Evolutionary conservation across 1,284 basidiomycete species (phyloP).

Genomic region (Ceratobasidium sp.): DNA sequence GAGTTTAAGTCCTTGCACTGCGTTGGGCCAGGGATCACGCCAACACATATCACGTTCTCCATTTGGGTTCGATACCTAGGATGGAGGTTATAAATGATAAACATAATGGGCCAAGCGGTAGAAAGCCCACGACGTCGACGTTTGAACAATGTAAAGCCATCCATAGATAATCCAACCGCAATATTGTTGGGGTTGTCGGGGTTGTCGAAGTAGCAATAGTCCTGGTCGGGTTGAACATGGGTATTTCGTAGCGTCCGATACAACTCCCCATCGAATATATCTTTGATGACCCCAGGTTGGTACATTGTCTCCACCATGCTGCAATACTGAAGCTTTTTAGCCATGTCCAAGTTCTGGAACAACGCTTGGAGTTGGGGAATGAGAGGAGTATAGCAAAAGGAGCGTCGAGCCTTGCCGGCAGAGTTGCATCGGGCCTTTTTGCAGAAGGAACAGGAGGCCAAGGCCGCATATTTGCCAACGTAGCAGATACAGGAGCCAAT

Average conservation of each 20-base stretch:
- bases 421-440: constrained; percentile 16
- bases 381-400: constrained; percentile 43
- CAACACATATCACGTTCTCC: constrained; percentile 18
- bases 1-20: constrained; percentile 16
- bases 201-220: constrained; percentile 50
- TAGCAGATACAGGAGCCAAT: constrained; percentile 44
- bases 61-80: constrained; percentile 5
- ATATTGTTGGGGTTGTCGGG: not conserved
- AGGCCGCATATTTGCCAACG: constrained; percentile 33
- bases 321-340: constrained; percentile 48
- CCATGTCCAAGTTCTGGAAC: constrained; percentile 41
- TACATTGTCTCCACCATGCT: constrained; percentile 43
- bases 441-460: constrained; percentile 42
- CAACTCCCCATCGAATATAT: constrained; percentile 46
- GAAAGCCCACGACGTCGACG: not conserved
- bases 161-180: not conserved
- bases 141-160: constrained; percentile 19
- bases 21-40: constrained; percentile 19
- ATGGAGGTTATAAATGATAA: constrained; percentile 15
- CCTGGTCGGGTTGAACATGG: not conserved
- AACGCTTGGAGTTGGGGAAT: constrained; percentile 35
- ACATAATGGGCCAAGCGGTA: constrained; percentile 6
- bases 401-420: constrained; percentile 8
- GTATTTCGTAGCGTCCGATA: constrained; percentile 23
- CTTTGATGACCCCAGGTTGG: constrained; percentile 39